phyloP scores from a whole-genome alignment of 2,329 filamentous ascomycete species.

The Alternaria arborescens region DNA sequence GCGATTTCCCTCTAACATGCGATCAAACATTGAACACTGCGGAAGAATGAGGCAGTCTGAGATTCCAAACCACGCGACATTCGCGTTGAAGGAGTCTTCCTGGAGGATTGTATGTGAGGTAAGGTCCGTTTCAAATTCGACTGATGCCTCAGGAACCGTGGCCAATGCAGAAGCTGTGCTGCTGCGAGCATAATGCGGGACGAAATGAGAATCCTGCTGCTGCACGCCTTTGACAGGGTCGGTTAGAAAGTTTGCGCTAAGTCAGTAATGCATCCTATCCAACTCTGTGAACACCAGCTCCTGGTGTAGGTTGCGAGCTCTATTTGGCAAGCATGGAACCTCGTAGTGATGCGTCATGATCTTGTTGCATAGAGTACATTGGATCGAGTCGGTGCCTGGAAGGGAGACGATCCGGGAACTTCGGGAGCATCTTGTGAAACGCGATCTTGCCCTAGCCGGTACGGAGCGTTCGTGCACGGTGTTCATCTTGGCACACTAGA shows the following conservation, averaged over 20 bases:
- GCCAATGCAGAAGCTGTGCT: neutral
- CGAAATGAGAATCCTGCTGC: neutral
- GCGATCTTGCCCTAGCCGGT: neutral
- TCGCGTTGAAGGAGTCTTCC: neutral
- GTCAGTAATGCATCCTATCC: neutral
- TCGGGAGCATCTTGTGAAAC: neutral
- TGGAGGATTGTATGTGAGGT: neutral
- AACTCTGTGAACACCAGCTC: neutral
- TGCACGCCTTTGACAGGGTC: neutral
- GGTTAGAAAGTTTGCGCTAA: constrained; percentile 1
- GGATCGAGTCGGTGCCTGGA: neutral
- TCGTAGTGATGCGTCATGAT: neutral
- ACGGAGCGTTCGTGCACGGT: neutral
- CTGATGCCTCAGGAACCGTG: neutral
- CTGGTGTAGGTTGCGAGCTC: neutral
- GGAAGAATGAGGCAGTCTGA: neutral
- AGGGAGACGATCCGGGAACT: neutral
- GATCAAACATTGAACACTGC: neutral
- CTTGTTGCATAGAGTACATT: neutral
- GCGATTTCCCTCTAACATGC: neutral
- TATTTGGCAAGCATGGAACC: too few species aligned
- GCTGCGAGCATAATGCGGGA: neutral
- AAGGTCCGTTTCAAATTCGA: neutral
- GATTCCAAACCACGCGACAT: neutral
- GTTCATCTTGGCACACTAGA: neutral